phyloP scores from a whole-genome alignment of 306 rosid genomes.

The Senna siamea region DNA sequence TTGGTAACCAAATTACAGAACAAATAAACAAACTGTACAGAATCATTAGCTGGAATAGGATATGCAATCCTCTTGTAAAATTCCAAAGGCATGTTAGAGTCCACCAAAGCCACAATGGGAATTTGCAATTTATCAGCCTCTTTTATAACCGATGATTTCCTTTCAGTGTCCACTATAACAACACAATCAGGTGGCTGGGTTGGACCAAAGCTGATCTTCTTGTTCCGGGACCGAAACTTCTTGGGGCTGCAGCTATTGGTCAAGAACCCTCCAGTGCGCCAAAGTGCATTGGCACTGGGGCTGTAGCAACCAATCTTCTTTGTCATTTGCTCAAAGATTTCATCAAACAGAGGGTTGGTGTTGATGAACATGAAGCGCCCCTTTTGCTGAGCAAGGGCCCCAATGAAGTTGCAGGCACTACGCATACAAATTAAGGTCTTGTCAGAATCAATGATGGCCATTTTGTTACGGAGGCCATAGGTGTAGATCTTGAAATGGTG shows the following conservation, averaged over 20 bases:
- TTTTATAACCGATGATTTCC: constrained; percentile 64
- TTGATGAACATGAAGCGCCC: constrained; percentile 89
- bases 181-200: constrained; percentile 80
- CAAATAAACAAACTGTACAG: constrained; percentile 68
- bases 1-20: constrained; percentile 86
- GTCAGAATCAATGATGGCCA: constrained; percentile 77
- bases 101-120: constrained; percentile 81
- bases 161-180: constrained; percentile 64
- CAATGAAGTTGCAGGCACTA: constrained; percentile 71
- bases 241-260: constrained; percentile 79
- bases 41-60: constrained; percentile 78
- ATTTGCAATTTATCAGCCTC: constrained; percentile 72
- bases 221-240: constrained; percentile 78
- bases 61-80: constrained; percentile 61
- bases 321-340: constrained; percentile 72
- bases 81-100: constrained; percentile 64
- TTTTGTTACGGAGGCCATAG: constrained; percentile 69
- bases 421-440: constrained; percentile 80
- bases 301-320: constrained; percentile 60
- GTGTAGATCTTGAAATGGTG: constrained; percentile 77
- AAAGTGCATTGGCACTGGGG: constrained; percentile 54
- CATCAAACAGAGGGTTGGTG: constrained; percentile 80
- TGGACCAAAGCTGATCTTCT: constrained; percentile 73
- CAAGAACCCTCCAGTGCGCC: constrained; percentile 83
- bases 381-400: constrained; percentile 60